Conservation (phyloP, 768 basidiomycete species). For the Hygrophoropsis aurantiaca region DNA sequence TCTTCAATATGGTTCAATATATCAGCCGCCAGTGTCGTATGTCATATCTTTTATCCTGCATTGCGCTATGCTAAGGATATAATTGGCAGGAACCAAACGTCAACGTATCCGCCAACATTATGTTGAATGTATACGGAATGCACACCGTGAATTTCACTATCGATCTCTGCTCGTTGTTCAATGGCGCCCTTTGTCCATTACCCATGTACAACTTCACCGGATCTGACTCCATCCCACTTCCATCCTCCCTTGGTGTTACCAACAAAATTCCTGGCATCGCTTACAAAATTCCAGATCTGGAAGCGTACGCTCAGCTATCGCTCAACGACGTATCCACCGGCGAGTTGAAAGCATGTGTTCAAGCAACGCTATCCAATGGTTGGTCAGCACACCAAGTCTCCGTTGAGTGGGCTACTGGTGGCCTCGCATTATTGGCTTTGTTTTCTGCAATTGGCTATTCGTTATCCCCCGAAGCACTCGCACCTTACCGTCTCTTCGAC, state of each 20-base stretch:
- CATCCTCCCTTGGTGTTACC: conserved; percentile 54
- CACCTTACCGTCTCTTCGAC: conserved; percentile 79
- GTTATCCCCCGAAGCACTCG: conserved; percentile 50
- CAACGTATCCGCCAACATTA: conserved; percentile 78
- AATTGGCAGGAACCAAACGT: conserved; percentile 61
- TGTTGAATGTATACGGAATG: conserved; percentile 87
- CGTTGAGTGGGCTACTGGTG: conserved; percentile 79
- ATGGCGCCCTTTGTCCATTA: conserved; percentile 79
- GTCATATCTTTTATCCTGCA: conserved; percentile 29
- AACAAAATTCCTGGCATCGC: conserved; percentile 74
- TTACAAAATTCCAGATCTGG: conserved; percentile 86
- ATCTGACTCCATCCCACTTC: conserved; percentile 65
- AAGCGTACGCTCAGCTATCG: conserved; percentile 82
- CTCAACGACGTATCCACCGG: conserved; percentile 70
- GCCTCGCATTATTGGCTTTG: conserved; percentile 61
- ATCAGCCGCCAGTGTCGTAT: conserved; percentile 81
- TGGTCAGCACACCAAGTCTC: conserved; percentile 73
- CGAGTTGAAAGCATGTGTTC: conserved; percentile 81
- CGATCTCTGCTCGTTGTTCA: conserved; percentile 77
- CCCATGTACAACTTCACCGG: conserved; percentile 89
- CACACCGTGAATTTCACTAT: conserved; percentile 81
- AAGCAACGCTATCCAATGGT: conserved; percentile 90
- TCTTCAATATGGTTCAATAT: conserved; percentile 81
- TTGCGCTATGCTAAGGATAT: conserved; percentile 14
- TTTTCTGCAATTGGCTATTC: conserved; percentile 57